Base-by-base conservation (phyloP, 2,329 filamentous ascomycete species). In the Drechslerella coelobrocha region DNA sequence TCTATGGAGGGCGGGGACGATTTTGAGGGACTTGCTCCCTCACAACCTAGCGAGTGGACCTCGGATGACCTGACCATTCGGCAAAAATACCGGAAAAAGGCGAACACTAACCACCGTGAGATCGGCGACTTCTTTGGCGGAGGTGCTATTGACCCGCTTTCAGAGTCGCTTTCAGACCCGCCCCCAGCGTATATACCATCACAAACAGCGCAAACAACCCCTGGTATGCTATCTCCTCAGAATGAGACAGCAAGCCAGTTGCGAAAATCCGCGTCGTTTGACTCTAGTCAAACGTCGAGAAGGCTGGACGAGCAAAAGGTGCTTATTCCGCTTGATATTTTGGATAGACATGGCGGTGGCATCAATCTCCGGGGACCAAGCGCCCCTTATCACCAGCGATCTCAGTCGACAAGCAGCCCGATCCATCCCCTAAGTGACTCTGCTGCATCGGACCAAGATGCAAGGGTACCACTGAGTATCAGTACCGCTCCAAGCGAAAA, bases 11-110 rank as follows among this genome's bases (percentile, higher is more conserved):
- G 57, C 14, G 52, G 53, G 2, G 59, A 55, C 17, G 19, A 23
- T 21, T 43, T 55, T 17, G 37, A 34, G 4, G 19, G 31, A 4
- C 39, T 63, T n/a, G 52, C 53, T 10, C 65, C 65, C 6, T 63
- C 66, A 12, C 53, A 59, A 24, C 59, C 59, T 21, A 63, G 59
- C 39, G 52, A 63, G 23, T 59, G 59, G 54, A 63, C 59, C 9
- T 53, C 53, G 5, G 66, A 62, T 2, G 66, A 71, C 39, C 37
- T 71, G 26, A 54, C 47, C 9, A 50, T 59, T 27, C 59, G 31
- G 4, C 54, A 54, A 14, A 50, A 37, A 10, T 27, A 54, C 37
- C 53, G 66, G n/a, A 59, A 43, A 17, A 61, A 63, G 23, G 37
- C 48, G 14, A 27, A 34, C 19, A 31, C 21, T 14, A 45, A 23